Evolutionary conservation across 1,284 basidiomycete genomes (phyloP).

Genomic region (Coniophora puteana): DNA sequence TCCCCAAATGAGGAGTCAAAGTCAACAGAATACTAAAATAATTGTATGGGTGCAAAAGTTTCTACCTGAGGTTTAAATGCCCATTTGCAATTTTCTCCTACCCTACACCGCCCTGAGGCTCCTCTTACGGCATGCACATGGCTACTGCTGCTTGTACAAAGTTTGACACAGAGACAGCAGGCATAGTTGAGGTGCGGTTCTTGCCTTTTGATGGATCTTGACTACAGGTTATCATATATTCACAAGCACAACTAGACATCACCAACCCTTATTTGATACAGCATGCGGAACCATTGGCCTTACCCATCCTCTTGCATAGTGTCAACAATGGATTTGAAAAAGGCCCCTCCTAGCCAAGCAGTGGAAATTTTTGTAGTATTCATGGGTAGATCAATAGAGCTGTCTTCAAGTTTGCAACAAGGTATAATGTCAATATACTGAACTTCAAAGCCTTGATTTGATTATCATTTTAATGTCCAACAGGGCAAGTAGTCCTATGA

Average conservation of each 20-base stretch:
- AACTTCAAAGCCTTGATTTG: too few species aligned
- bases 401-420: too few species aligned
- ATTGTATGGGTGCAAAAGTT: background rate
- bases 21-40: background rate
- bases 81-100: conserved; percentile 24
- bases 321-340: too few species aligned
- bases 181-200: conserved; percentile 14
- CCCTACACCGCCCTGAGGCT: conserved; percentile 10
- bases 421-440: too few species aligned
- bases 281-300: conserved; percentile 57
- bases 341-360: too few species aligned
- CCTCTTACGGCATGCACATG: conserved; percentile 24
- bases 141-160: conserved; percentile 26
- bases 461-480: too few species aligned
- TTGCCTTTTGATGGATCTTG: conserved; percentile 39
- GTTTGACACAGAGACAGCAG: conserved; percentile 13
- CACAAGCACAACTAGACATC: conserved; percentile 49
- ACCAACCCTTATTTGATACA: too few species aligned
- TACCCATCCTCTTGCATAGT: too few species aligned
- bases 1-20: background rate
- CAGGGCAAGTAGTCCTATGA: too few species aligned
- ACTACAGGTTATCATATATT: conserved; percentile 56
- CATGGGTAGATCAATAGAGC: too few species aligned
- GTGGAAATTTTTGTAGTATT: too few species aligned
- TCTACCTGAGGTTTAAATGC: background rate